These are phyloP conservation scores for Leccinellum luteum DNA, from an alignment of 768 basidiomycete genomes.

Conservation along the genomic window DNA sequence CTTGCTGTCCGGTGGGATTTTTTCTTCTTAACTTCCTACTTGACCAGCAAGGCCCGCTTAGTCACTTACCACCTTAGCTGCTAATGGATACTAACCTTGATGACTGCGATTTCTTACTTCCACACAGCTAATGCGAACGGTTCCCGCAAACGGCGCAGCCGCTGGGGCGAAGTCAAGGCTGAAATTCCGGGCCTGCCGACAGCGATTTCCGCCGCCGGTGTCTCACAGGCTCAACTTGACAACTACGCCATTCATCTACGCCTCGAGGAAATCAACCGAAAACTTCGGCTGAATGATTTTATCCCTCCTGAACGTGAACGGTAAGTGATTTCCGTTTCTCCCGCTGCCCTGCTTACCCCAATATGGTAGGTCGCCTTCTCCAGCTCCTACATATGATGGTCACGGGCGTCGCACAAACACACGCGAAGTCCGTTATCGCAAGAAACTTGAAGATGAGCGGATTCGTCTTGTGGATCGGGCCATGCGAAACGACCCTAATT, in stretches of 20 bases:
- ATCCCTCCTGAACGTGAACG: slow-evolving; percentile 94
- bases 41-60: slow-evolving; percentile 30
- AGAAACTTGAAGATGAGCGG: slow-evolving; percentile 91
- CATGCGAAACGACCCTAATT: slow-evolving; percentile 97
- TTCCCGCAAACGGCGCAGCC: slow-evolving; percentile 91
- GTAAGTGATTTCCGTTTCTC: slow-evolving; percentile 34
- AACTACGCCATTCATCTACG: slow-evolving; percentile 96
- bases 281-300: slow-evolving; percentile 90
- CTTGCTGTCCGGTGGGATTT: slow-evolving; percentile 35
- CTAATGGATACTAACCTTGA: slow-evolving; percentile 59
- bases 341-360: slow-evolving; percentile 12
- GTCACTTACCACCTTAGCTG: slow-evolving; percentile 34
- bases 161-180: slow-evolving; percentile 94
- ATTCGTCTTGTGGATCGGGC: slow-evolving; percentile 92
- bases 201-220: slow-evolving; percentile 88
- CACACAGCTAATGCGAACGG: slow-evolving; percentile 74
- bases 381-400: slow-evolving; percentile 94
- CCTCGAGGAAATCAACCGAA: slow-evolving; percentile 96
- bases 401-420: slow-evolving; percentile 99
- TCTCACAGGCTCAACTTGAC: slow-evolving; percentile 94
- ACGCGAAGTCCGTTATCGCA: slow-evolving; percentile 96
- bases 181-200: slow-evolving; percentile 93
- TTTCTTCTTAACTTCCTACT: slow-evolving; percentile 23
- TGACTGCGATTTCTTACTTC: slow-evolving; percentile 40
- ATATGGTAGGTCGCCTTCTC: slow-evolving; percentile 78